Base-by-base conservation (phyloP, 2,329 filamentous ascomycete species). In the Uncinocarpus reesii region DNA sequence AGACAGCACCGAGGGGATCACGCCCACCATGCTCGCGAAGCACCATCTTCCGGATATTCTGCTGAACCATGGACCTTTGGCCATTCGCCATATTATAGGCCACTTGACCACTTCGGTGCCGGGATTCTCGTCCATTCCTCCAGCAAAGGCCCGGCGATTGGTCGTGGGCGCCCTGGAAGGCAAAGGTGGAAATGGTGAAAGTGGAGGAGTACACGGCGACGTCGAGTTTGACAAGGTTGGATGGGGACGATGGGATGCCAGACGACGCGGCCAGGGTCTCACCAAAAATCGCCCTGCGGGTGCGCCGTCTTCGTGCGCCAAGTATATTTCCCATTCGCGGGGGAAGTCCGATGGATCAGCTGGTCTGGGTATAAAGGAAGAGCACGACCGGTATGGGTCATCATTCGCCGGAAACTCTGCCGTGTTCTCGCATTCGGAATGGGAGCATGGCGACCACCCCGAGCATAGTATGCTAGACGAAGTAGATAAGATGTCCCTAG, bases 221-320 rank as follows among this genome's bases (percentile, higher is more conserved):
- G 64, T 71, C 51, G 56, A 71, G 47, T 96, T 94, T 62, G 85
- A 93, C 66, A 96, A 96, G 74, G 87, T 95, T 51, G 90, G 90
- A 61, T 96, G 90, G 90, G 92, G 92, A 51, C 81, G 88, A 56
- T 98, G 90, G 90, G 85, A 93, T 66, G 92, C 89, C 53, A 81
- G 81, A 62, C 76, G 79, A 63, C 80, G 80, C 58, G 85, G 82
- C 47, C 78, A 85, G 53, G 70, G 76, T 36, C 58, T 70, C 53
- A 49, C 49, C 53, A 51, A 55, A 60, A 34, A 16, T 40, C 32
- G 43, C 31, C 35, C 21, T 16, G 28, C 34, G n/a, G 4, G 18
- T 11, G 40, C 40, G 3, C 59, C 46, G 52, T 65, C 34, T 76
- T 74, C 48, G 73, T 75, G 26, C 72, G 73, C 6, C 71, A 72